Percentiles rank a stretch among this genome's conserved stretches.
These are phyloP conservation scores for Penicillium decumbens DNA, from an alignment of 2,329 filamentous ascomycete genomes.

Conservation along the genomic window DNA sequence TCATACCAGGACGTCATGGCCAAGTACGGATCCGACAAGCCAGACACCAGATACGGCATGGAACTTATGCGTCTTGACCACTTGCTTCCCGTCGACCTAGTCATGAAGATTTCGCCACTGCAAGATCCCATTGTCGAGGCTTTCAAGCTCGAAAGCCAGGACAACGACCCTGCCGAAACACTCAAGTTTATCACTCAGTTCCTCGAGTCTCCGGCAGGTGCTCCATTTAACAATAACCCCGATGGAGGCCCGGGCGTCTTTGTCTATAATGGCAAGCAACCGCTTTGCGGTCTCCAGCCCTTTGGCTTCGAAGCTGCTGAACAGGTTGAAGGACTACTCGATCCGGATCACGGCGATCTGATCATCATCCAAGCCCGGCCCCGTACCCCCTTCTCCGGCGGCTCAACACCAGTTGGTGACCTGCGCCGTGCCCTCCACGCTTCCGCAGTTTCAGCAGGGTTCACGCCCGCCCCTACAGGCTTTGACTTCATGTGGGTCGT, in stretches of 20 bases:
- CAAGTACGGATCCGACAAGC: conserved; percentile 83
- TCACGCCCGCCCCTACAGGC: conserved; percentile 49
- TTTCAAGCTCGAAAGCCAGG: conserved; percentile 56
- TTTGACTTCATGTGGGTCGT: conserved; percentile 79
- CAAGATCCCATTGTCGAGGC: conserved; percentile 67
- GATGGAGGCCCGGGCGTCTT: conserved; percentile 78
- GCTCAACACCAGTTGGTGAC: conserved; percentile 68
- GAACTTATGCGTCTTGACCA: conserved; percentile 65
- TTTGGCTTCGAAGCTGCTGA: conserved; percentile 69
- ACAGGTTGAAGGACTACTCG: conserved; percentile 50
- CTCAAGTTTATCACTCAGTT: conserved; percentile 63
- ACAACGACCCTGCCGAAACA: conserved; percentile 51
- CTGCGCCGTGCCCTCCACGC: conserved; percentile 67
- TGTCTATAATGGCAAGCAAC: conserved; percentile 67
- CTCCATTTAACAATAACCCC: conserved; percentile 61
- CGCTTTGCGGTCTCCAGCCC: conserved; percentile 69
- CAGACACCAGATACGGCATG: conserved; percentile 71
- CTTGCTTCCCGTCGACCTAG: conserved; percentile 59
- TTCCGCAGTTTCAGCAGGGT: conserved; percentile 58
- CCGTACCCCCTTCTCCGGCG: conserved; percentile 61
- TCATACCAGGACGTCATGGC: conserved; percentile 75
- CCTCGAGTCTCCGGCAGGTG: conserved; percentile 60
- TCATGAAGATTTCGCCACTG: conserved; percentile 69
- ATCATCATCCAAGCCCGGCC: conserved; percentile 75
- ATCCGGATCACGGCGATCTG: conserved; percentile 67